Base-by-base conservation (phyloP, 2,329 filamentous ascomycete species). In the Thelonectria olida region DNA sequence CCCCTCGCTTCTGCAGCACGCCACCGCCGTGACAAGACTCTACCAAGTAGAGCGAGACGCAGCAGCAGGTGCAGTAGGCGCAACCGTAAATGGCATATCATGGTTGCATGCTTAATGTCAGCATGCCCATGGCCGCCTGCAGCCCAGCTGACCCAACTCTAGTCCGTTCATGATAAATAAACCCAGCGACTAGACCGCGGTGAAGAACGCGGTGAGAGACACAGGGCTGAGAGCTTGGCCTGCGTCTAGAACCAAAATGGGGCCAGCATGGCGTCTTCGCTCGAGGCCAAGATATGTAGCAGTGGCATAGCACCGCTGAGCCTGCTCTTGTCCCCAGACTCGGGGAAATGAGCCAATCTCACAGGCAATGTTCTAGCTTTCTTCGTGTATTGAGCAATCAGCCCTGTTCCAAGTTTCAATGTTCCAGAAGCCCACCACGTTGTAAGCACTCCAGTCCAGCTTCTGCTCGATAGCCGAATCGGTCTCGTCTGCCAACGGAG, bases 81-180 rank as follows among this genome's bases (percentile, higher is more conserved):
- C 50, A 59, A 55, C 51, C 38, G 41, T 41, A 49, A 54, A n/a
- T n/a, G n/a, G n/a, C n/a, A n/a, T n/a, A n/a, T n/a, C n/a, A n/a
- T 22, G 25, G 19, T 19, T 38, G 58, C 57, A 25, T 20, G 22
- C 44, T 66, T 48, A 47, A 12, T 41, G 65, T 70, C 67, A 70
- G 67, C 68, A 60, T 60, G 58, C 41, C 22, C 65, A 61, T 62
- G 58, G 38, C 45, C 55, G 44, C 53, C 63, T 64, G 61, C 61
- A 62, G 45, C 48, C 38, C 67, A 65, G 59, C 65, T 70, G 67
- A 71, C 62, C 58, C 41, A 44, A 55, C 47, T 36, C 31, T n/a
- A n/a, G n/a, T n/a, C n/a, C n/a, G n/a, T n/a, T 34, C 9, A 44
- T 57, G 49, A 60, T 39, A 28, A n/a, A 38, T 17, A 44, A 38